These are phyloP conservation scores for Lactarius tabidus DNA, from an alignment of 768 basidiomycete genomes.

Conservation along the genomic window DNA sequence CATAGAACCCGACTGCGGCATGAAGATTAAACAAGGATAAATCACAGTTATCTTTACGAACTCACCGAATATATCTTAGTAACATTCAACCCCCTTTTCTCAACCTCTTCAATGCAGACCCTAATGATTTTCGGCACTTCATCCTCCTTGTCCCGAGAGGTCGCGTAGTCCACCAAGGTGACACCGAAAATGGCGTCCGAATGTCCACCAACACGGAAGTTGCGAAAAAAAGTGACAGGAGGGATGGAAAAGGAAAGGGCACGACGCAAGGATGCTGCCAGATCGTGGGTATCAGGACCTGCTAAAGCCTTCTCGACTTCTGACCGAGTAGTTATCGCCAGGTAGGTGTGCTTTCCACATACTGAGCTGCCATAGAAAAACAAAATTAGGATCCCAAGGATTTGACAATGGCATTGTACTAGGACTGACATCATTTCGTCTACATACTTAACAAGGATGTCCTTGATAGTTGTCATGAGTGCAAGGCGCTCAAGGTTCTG, in stretches of 20 bases:
- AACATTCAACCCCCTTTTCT: constrained; percentile 63
- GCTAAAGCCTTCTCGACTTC: constrained; percentile 65
- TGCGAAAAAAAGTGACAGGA: constrained; percentile 68
- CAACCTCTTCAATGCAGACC: too few species aligned
- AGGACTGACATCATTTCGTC: constrained; percentile 72
- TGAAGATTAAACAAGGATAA: constrained; percentile 7
- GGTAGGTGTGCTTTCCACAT: constrained; percentile 65
- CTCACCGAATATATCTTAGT: constrained; percentile 81
- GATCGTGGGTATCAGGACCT: constrained; percentile 58
- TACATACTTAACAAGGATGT: constrained; percentile 63
- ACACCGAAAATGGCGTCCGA: constrained; percentile 88
- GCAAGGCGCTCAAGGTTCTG: constrained; percentile 81
- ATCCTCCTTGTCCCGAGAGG: constrained; percentile 65
- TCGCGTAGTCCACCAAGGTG: constrained; percentile 84
- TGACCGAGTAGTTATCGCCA: constrained; percentile 60
- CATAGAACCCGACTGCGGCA: constrained; percentile 55
- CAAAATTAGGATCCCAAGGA: not conserved
- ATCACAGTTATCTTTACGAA: not conserved
- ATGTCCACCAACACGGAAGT: constrained; percentile 78
- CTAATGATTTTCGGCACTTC: constrained; percentile 76
- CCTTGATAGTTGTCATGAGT: constrained; percentile 57
- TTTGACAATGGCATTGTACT: not conserved
- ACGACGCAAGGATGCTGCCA: constrained; percentile 55
- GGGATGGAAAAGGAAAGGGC: constrained; percentile 63
- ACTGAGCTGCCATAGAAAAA: constrained; percentile 61